phyloP scores from a whole-genome alignment of 495 filamentous ascomycete species.

The Lasiosphaeria miniovina region DNA sequence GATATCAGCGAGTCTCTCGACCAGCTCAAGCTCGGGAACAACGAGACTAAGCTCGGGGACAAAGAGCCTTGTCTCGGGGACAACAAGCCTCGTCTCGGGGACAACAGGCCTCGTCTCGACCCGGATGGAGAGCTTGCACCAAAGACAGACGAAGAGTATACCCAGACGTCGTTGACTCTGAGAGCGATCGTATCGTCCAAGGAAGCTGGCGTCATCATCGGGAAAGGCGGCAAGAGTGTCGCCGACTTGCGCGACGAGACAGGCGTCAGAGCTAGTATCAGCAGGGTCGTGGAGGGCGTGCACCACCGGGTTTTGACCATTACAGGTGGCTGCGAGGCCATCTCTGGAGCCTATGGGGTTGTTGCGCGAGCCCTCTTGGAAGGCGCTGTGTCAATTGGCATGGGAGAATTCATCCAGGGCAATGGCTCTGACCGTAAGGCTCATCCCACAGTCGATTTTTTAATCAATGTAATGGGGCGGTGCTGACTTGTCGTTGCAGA shows the following conservation, averaged over 20 bases:
- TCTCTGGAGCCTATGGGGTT: conserved; percentile 87
- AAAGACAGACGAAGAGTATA: conserved; percentile 95
- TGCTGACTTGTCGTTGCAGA: conserved; percentile 51
- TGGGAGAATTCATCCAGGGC: conserved; percentile 80
- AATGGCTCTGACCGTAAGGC: conserved; percentile 90
- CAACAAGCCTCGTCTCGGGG: no score
- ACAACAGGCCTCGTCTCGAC: conserved; percentile 55
- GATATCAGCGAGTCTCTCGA: conserved; percentile 51
- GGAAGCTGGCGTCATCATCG: conserved; percentile 97
- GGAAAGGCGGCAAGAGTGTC: conserved; percentile 97
- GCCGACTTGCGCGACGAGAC: conserved; percentile 96
- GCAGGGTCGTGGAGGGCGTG: conserved; percentile 96
- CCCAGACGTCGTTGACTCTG: conserved; percentile 82
- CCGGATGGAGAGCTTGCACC: conserved; percentile 68
- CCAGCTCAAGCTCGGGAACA: conserved; percentile 46
- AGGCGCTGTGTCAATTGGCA: conserved; percentile 88
- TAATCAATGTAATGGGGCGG: not conserved
- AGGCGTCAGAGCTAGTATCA: conserved; percentile 94
- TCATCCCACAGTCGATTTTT: not conserved
- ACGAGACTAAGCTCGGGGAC: no score
- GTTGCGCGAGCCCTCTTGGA: conserved; percentile 89
- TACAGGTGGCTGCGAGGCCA: conserved; percentile 78
- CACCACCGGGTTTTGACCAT: conserved; percentile 96
- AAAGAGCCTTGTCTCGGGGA: no score
- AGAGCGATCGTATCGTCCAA: conserved; percentile 98